Evolutionary conservation across 345 rosid genomes (phyloP).

Genomic region (Nephelium lappaceum): DNA sequence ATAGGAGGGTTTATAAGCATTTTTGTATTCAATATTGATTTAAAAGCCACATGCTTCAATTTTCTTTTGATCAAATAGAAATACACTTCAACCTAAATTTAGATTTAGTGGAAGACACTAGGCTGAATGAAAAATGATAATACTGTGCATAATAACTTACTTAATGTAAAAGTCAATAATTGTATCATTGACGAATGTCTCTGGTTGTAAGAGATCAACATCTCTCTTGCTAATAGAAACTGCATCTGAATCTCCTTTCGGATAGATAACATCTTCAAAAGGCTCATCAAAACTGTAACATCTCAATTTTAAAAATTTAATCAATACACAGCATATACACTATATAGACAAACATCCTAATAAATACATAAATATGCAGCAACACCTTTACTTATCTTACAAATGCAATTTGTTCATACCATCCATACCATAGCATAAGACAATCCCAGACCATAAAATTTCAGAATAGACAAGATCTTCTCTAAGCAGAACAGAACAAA

Average conservation of each 20-base stretch:
- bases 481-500: neutral
- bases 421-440: neutral
- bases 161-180: constrained; percentile 96
- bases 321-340: constrained; percentile 10
- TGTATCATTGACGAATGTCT: constrained; percentile 92
- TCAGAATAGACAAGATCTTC: neutral
- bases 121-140: neutral
- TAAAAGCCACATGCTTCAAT: neutral
- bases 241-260: constrained; percentile 92
- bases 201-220: constrained; percentile 91
- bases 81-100: neutral
- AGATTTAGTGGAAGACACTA: constrained; percentile 4
- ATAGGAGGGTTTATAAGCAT: neutral
- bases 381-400: neutral
- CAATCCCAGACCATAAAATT: neutral
- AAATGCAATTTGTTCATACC: neutral
- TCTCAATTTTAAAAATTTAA: constrained; percentile 29
- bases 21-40: neutral
- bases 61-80: neutral
- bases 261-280: constrained; percentile 88
- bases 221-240: constrained; percentile 92
- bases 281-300: constrained; percentile 77
- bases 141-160: constrained; percentile 43
- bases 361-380: neutral
- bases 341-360: neutral